Conservation (phyloP, 2,329 filamentous ascomycete species). For the Berkeleyomyces rouxiae region DNA sequence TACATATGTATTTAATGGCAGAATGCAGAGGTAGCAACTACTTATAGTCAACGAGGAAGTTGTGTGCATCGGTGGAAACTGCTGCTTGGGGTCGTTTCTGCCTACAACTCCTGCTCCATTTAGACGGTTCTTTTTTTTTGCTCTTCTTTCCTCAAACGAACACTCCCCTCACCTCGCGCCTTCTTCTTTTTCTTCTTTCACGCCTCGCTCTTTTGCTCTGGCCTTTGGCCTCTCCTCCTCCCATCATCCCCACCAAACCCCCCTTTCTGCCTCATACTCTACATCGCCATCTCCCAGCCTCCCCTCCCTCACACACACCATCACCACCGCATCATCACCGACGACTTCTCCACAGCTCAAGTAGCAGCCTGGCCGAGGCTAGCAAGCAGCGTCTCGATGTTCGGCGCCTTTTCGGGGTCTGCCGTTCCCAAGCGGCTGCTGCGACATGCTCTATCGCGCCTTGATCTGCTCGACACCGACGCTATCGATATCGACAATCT, state of each 20-base stretch:
- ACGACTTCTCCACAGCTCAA: background rate
- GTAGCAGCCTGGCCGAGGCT: background rate
- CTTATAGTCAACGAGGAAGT: too few relatives aligned
- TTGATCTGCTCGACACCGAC: constrained; percentile 79
- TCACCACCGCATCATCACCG: too few relatives aligned
- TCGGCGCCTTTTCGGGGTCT: constrained; percentile 47
- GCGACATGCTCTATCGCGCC: constrained; percentile 64
- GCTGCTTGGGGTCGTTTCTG: too few relatives aligned
- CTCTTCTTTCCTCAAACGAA: too few relatives aligned
- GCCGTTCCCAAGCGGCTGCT: constrained; percentile 81
- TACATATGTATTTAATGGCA: too few relatives aligned
- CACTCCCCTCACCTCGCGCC: too few relatives aligned
- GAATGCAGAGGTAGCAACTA: too few relatives aligned
- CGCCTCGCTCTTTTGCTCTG: background rate
- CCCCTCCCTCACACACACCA: background rate
- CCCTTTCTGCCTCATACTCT: background rate
- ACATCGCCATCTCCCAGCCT: background rate
- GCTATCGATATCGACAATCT: constrained; percentile 73
- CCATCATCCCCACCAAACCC: background rate
- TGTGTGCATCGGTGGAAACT: too few relatives aligned
- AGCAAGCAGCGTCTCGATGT: constrained; percentile 29
- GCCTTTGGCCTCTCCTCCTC: background rate
- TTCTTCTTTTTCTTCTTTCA: too few relatives aligned
- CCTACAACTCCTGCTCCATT: too few relatives aligned
- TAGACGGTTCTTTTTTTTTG: too few relatives aligned